phyloP scores from a whole-genome alignment of 495 filamentous ascomycete genomes.

The Bathelium albidoporum region DNA sequence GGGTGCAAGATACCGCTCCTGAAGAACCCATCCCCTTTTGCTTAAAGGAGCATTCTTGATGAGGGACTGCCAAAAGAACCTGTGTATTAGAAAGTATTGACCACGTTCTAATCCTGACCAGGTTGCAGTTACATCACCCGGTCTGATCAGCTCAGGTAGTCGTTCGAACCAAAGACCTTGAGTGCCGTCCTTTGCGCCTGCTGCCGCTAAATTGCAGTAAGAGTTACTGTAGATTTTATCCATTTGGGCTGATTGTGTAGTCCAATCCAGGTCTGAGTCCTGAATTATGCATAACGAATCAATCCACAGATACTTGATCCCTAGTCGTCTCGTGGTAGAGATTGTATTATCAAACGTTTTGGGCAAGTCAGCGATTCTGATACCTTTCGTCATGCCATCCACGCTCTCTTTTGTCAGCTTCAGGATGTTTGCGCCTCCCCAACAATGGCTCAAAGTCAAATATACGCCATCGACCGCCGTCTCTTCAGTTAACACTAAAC shows the following conservation, averaged over 20 bases:
- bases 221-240: slow-evolving; percentile 6
- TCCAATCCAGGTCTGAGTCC: slow-evolving; percentile 6
- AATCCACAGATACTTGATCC: slow-evolving; percentile 16
- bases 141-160: not conserved
- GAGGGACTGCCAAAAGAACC: not conserved
- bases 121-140: not conserved
- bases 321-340: slow-evolving; percentile 3
- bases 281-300: slow-evolving; percentile 13
- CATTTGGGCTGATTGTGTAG: slow-evolving; percentile 4
- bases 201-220: slow-evolving; percentile 10
- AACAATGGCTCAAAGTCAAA: slow-evolving; percentile 15
- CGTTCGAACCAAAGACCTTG: not conserved
- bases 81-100: slow-evolving; percentile 1
- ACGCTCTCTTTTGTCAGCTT: slow-evolving; percentile 8
- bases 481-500: not conserved
- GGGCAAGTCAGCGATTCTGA: slow-evolving; percentile 2
- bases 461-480: slow-evolving; percentile 4
- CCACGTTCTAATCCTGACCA: not conserved
- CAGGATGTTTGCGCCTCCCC: slow-evolving; percentile 8
- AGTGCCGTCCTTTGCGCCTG: slow-evolving; percentile 1
- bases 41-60: not conserved
- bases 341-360: slow-evolving; percentile 15
- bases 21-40: slow-evolving; percentile 7
- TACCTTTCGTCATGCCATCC: not conserved
- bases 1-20: slow-evolving; percentile 8